Percentiles rank a stretch among this genome's conserved stretches.
phyloP scores from a whole-genome alignment of 495 filamentous ascomycete genomes.

The Penicilliopsis zonata region DNA sequence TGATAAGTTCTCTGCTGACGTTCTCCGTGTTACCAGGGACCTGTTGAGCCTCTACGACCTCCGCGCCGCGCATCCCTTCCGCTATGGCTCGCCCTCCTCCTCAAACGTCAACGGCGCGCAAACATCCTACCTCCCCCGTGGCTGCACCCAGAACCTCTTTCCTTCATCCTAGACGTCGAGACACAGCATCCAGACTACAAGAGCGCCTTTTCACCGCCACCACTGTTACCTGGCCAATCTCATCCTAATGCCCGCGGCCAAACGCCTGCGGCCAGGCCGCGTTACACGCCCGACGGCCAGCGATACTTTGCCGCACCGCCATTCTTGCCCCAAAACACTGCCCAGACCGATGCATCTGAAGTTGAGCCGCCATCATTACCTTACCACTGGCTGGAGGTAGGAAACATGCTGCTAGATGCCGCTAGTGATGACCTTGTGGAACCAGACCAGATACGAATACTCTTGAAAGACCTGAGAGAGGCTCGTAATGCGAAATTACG shows the following conservation, averaged over 20 bases:
- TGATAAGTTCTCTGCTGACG: not conserved
- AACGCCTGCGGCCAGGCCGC: constrained; percentile 18
- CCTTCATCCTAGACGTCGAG: constrained; percentile 66
- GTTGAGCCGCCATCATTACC: constrained; percentile 51
- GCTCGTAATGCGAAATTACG: constrained; percentile 84
- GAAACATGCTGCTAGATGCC: constrained; percentile 70
- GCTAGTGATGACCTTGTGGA: constrained; percentile 77
- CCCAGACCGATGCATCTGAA: constrained; percentile 11
- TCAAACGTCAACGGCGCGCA: constrained; percentile 88
- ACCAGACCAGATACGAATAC: constrained; percentile 56
- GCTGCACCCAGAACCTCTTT: constrained; percentile 64
- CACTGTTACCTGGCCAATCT: constrained; percentile 42
- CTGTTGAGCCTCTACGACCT: constrained; percentile 61
- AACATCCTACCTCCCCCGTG: constrained; percentile 88
- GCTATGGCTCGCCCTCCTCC: constrained; percentile 92
- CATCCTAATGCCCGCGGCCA: constrained; percentile 18
- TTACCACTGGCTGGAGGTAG: constrained; percentile 88
- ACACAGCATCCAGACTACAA: constrained; percentile 47
- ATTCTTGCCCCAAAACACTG: constrained; percentile 31
- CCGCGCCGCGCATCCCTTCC: constrained; percentile 72
- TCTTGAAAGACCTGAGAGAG: constrained; percentile 77
- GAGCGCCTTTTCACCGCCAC: constrained; percentile 62
- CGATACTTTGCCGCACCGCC: constrained; percentile 30
- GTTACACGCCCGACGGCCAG: constrained; percentile 28
- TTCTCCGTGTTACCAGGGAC: constrained; percentile 45